Evolutionary conservation across 768 basidiomycete species (phyloP).

Genomic region (Boletus pseudo-olivaceus): DNA sequence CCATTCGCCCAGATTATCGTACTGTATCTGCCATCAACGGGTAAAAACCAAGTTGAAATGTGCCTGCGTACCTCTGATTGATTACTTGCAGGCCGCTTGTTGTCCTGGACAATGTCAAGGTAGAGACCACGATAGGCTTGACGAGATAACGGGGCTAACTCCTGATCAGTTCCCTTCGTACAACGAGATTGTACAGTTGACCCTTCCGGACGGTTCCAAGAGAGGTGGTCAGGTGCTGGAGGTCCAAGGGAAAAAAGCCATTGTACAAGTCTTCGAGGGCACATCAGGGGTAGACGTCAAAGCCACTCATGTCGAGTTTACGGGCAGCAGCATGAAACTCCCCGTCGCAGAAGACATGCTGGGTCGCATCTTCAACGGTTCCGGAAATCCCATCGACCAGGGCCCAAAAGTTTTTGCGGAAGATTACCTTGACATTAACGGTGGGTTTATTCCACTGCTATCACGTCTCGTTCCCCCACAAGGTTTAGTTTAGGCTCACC

Average conservation of each 20-base stretch:
- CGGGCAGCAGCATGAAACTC: slow-evolving; percentile 97
- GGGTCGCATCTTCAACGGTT: slow-evolving; percentile 98
- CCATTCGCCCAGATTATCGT: slow-evolving; percentile 69
- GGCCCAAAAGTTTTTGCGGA: slow-evolving; percentile 99
- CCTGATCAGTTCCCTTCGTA: slow-evolving; percentile 83
- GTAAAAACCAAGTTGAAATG: slow-evolving; percentile 41
- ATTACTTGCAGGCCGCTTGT: slow-evolving; percentile 75
- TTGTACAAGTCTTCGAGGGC: slow-evolving; percentile 99
- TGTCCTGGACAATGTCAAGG: slow-evolving; percentile 97
- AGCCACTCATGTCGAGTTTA: slow-evolving; percentile 95
- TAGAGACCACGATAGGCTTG: slow-evolving; percentile 31
- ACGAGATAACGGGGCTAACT: slow-evolving; percentile 12
- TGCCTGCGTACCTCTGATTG: slow-evolving; percentile 6
- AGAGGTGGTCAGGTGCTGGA: slow-evolving; percentile 98
- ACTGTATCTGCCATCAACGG: slow-evolving; percentile 99
- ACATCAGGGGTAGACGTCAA: slow-evolving; percentile 98
- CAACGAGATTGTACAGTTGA: slow-evolving; percentile 96
- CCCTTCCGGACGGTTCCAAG: slow-evolving; percentile 90
- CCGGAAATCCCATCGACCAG: slow-evolving; percentile 96
- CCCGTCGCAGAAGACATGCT: slow-evolving; percentile 99
- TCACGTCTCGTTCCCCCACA: slow-evolving; percentile 9
- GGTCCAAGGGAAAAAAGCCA: slow-evolving; percentile 97
- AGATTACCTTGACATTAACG: slow-evolving; percentile 99
- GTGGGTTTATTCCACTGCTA: slow-evolving; percentile 42
- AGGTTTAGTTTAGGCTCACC: slow-evolving; percentile 69